Evolutionary conservation across 169 alveolate species (phyloP).

Genomic region (Miamiensis avidus): DNA sequence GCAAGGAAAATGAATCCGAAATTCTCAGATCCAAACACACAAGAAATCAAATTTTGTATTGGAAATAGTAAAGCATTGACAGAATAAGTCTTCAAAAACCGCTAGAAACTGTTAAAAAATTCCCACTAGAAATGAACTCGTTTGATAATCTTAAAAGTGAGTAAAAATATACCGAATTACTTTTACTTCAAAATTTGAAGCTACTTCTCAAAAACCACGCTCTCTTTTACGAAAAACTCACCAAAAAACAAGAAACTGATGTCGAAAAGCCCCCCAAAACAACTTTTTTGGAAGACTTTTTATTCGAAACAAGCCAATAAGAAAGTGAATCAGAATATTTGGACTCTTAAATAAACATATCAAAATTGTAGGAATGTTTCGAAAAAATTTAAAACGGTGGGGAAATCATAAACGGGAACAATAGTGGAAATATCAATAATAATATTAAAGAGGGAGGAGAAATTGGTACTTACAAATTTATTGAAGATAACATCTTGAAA

Average conservation of each 20-base stretch:
- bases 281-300: not conserved
- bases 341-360: not conserved
- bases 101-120: not conserved
- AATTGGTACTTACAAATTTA: not conserved
- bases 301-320: not conserved
- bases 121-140: not conserved
- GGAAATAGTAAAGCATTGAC: not conserved
- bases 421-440: not conserved
- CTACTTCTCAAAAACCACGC: not conserved
- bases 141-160: not conserved
- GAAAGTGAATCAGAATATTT: not conserved
- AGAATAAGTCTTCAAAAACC: not conserved
- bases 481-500: slow-evolving; percentile 41
- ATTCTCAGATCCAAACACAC: not conserved
- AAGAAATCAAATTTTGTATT: not conserved
- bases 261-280: not conserved
- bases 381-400: not conserved
- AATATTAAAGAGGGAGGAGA: not conserved
- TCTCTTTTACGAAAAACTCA: too few relatives aligned
- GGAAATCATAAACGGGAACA: not conserved
- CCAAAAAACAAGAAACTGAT: not conserved
- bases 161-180: not conserved
- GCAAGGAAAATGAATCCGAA: not conserved
- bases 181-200: too few relatives aligned
- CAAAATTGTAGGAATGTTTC: not conserved